A percentile compares a stretch with the other conserved stretches of the same genome.
Conservation (phyloP, 2,329 filamentous ascomycete species). For the Ciborinia camelliae region DNA sequence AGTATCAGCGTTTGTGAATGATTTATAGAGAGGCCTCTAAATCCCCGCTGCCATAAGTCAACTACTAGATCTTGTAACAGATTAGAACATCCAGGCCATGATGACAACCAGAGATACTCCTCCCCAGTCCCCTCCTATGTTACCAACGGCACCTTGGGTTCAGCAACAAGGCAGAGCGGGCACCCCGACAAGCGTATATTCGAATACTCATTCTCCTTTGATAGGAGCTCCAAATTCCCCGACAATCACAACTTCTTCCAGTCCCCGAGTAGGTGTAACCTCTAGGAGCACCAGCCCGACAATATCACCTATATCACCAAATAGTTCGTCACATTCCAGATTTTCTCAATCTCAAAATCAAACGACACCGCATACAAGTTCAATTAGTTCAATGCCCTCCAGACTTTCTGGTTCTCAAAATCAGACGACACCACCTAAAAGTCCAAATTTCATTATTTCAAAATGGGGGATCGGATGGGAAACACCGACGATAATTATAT, state of each 20-base stretch:
- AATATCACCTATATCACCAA: constrained; percentile 4
- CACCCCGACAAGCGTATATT: constrained; percentile 4
- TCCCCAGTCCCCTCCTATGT: not conserved
- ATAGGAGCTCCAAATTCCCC: not conserved
- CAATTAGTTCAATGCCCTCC: not conserved
- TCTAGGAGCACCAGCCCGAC: constrained; percentile 1
- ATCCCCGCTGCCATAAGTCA: not conserved
- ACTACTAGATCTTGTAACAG: not conserved
- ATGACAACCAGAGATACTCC: not conserved
- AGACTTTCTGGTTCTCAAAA: not conserved
- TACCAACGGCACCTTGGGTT: constrained; percentile 1
- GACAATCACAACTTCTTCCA: not conserved
- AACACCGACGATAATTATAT: constrained; percentile 27
- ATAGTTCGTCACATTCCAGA: not conserved
- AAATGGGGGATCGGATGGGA: constrained; percentile 30
- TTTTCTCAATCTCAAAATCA: not conserved
- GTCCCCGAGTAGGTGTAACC: not conserved
- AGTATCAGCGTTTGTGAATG: not conserved
- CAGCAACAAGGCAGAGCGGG: not conserved
- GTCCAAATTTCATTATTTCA: constrained; percentile 23
- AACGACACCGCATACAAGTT: not conserved
- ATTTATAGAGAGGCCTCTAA: not conserved
- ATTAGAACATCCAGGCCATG: not conserved
- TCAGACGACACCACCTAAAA: not conserved
- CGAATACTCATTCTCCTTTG: not conserved